Percentiles rank a stretch among this genome's conserved stretches.
Conservation (phyloP, 352 stramenopile species). For the Sclerospora graminicola region DNA sequence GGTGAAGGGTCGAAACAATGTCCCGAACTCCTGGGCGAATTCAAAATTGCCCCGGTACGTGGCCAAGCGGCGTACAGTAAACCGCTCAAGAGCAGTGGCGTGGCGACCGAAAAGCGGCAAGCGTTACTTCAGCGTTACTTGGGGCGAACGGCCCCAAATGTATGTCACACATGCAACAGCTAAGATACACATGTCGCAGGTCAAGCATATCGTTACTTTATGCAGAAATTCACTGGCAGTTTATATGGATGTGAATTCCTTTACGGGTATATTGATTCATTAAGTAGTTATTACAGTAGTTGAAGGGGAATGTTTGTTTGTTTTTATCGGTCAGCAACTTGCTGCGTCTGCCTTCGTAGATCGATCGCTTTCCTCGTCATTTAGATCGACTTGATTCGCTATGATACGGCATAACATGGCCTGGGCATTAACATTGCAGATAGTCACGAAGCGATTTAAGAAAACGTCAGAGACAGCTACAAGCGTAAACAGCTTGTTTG, state of each 20-base stretch:
- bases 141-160: constrained; percentile 14
- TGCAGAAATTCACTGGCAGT: too few relatives aligned
- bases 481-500: constrained; percentile 48
- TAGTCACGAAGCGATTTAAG: constrained; percentile 57
- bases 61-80: constrained; percentile 87
- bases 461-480: constrained; percentile 59
- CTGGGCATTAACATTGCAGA: constrained; percentile 69
- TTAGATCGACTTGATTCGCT: constrained; percentile 47
- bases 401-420: constrained; percentile 66
- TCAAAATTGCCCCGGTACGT: constrained; percentile 88
- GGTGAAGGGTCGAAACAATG: constrained; percentile 88
- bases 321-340: constrained; percentile 10
- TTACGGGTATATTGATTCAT: too few relatives aligned
- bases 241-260: too few relatives aligned
- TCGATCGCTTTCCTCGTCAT: constrained; percentile 1
- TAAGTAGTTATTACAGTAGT: too few relatives aligned
- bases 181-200: too few relatives aligned
- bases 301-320: too few relatives aligned
- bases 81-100: constrained; percentile 86
- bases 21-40: constrained; percentile 89
- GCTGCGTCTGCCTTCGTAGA: constrained; percentile 9
- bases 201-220: too few relatives aligned
- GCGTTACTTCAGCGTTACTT: constrained; percentile 48
- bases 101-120: constrained; percentile 61
- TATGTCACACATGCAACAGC: constrained; percentile 18